phyloP scores from a whole-genome alignment of 2,329 filamentous ascomycete genomes.

The Aspergillus novoparasiticus region DNA sequence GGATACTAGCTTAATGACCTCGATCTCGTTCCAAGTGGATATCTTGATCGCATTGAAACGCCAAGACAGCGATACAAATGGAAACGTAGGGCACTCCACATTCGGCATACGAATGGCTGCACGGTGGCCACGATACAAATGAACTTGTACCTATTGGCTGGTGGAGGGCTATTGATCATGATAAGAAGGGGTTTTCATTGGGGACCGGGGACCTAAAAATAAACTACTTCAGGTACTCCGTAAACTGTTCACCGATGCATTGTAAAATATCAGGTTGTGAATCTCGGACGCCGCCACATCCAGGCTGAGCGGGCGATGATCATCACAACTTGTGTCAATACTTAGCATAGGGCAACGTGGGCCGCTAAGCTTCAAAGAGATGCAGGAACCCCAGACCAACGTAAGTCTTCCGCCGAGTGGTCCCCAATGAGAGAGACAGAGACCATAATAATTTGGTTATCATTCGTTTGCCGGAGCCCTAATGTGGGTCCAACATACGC shows the following conservation, averaged over 20 bases:
- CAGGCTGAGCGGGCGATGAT: neutral
- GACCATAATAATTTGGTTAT: neutral
- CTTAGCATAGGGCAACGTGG: neutral
- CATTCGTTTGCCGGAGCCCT: neutral
- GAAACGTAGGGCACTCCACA: neutral
- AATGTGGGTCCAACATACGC: conserved; percentile 16
- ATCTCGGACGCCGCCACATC: neutral
- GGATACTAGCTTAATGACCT: neutral
- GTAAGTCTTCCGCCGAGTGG: neutral
- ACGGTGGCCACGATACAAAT: neutral
- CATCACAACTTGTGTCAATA: neutral
- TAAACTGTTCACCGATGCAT: neutral
- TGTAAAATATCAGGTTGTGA: too few relatives aligned
- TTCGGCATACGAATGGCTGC: neutral
- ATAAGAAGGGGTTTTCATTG: neutral
- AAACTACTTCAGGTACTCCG: neutral
- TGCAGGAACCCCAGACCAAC: neutral
- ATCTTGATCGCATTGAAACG: neutral
- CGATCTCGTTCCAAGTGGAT: neutral
- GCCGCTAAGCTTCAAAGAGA: neutral
- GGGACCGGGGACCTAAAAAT: neutral
- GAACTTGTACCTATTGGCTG: neutral
- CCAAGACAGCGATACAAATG: neutral
- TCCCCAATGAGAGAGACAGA: neutral
- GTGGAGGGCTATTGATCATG: too few relatives aligned